Conservation (phyloP, 2,329 filamentous ascomycete species). For the Xylaria sp. region DNA sequence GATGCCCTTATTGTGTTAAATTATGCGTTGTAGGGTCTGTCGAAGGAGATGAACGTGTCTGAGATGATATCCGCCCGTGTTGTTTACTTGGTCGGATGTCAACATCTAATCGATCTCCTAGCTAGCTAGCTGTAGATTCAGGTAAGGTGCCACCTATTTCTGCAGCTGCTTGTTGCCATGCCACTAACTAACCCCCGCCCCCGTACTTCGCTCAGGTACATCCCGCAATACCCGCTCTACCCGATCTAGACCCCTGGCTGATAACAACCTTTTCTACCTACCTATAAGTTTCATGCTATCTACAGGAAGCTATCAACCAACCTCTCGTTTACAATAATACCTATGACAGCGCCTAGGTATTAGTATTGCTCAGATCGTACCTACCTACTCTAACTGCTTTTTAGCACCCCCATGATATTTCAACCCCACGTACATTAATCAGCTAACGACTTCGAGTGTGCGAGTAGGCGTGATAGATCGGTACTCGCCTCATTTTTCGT, state of each 20-base stretch:
- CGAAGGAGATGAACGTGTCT: background rate
- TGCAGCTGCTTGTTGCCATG: slow-evolving; percentile 27
- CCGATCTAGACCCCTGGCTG: background rate
- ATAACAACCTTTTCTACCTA: background rate
- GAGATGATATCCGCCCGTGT: background rate
- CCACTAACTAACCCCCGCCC: slow-evolving; percentile 15
- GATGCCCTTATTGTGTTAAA: background rate
- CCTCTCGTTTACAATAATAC: too few relatives aligned
- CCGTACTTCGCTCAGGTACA: slow-evolving; percentile 5
- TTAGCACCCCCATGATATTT: too few relatives aligned
- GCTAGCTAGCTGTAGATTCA: background rate
- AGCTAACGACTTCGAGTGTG: background rate
- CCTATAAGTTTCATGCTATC: too few relatives aligned
- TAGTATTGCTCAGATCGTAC: background rate
- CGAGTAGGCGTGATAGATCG: too few relatives aligned
- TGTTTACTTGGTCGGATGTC: slow-evolving; percentile 5
- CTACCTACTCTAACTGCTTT: too few relatives aligned
- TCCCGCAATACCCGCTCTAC: slow-evolving; percentile 3
- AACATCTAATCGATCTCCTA: background rate
- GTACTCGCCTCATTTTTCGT: too few relatives aligned
- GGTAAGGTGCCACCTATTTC: background rate
- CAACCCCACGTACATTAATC: too few relatives aligned
- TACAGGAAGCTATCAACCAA: too few relatives aligned
- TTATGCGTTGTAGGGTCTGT: background rate
- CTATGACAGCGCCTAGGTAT: too few relatives aligned